A percentile compares a stretch with the other conserved stretches of the same genome.
Evolutionary conservation across 1,284 basidiomycete genomes (phyloP).

Genomic region (Sporisorium iseilematis-ciliati): DNA sequence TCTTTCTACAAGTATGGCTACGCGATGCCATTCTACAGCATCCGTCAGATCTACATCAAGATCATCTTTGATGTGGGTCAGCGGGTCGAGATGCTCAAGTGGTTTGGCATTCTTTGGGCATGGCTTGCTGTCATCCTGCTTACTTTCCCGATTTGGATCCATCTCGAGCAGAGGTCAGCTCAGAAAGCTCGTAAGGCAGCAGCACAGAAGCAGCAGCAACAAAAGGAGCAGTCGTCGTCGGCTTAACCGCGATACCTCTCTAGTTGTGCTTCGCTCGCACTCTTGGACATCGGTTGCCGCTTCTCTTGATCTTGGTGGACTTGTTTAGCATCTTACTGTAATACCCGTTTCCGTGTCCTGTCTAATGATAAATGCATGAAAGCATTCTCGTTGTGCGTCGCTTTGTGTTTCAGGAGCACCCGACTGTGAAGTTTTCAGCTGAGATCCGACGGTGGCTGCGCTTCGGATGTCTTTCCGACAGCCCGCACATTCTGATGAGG

Average conservation of each 20-base stretch:
- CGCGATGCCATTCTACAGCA: conserved; percentile 65
- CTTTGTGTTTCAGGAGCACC: not conserved
- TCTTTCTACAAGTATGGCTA: conserved; percentile 62
- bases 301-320: not conserved
- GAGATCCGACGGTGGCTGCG: not conserved
- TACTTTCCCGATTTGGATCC: conserved; percentile 62
- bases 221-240: conserved; percentile 2
- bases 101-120: conserved; percentile 64
- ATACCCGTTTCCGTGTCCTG: not conserved
- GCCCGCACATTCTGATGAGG: not conserved
- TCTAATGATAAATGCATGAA: not conserved
- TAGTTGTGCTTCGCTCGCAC: not conserved
- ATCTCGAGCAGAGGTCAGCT: conserved; percentile 38
- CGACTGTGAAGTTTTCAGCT: no score
- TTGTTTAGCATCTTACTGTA: not conserved
- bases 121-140: conserved; percentile 59
- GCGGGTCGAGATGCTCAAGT: conserved; percentile 56
- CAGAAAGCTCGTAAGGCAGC: conserved; percentile 31
- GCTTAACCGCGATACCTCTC: not conserved
- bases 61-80: conserved; percentile 63
- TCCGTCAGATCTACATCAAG: conserved; percentile 58
- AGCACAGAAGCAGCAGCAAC: conserved; percentile 13
- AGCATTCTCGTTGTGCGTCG: not conserved
- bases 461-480: conserved; percentile 10
- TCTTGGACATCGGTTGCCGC: not conserved